Evolutionary conservation across 345 rosid species (phyloP), one percentile per base, ranked within the genome.

Genomic region (Eucalyptus decipiens): DNA sequence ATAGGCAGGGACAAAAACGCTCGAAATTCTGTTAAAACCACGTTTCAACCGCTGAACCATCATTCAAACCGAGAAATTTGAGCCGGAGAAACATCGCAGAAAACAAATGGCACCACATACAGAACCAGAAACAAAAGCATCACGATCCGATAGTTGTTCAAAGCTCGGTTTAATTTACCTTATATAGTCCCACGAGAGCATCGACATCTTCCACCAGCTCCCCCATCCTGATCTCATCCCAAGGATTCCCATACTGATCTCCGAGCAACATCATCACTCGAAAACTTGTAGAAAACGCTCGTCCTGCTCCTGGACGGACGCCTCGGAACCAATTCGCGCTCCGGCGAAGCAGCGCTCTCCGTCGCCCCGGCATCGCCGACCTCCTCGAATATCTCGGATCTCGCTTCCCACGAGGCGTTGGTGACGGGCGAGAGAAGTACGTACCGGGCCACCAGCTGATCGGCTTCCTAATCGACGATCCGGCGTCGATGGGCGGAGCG

Each of bases 171-270:
- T 28, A 4, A 42, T 42, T 40, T 88, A 97, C 99, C 97, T 96
- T 95, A 54, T 92, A 97, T 94, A 26, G 99, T 96, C 62, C 98
- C 98, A 76, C 99, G 54, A 97, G 98, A 91, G 99, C 98, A 92
- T 97, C 97, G 89, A 96, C 97, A 92, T 97, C 99, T 90, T 96
- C 99, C 89, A 96, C 93, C 93, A 96, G 90, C 91, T 95, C 95
- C 87, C 98, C 98, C 89, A 92, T 94, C 88, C 98, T 95, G 89
- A 97, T 90, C 93, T 94, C 94, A 85, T 96, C 93, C 99, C 99
- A 97, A 52, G 98, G 98, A 45, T 96, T 96, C 47, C 92, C 92
- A 49, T 96, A 97, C 93, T 96, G 98, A 90, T 95, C 99, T 18
- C 95, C 90, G 16, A 97, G 95, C n/a, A 40, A 95, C 90, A 62